Percentiles rank a stretch among this genome's conserved stretches.
Conservation (phyloP, 495 filamentous ascomycete genomes). For the Podospora appendiculata region DNA sequence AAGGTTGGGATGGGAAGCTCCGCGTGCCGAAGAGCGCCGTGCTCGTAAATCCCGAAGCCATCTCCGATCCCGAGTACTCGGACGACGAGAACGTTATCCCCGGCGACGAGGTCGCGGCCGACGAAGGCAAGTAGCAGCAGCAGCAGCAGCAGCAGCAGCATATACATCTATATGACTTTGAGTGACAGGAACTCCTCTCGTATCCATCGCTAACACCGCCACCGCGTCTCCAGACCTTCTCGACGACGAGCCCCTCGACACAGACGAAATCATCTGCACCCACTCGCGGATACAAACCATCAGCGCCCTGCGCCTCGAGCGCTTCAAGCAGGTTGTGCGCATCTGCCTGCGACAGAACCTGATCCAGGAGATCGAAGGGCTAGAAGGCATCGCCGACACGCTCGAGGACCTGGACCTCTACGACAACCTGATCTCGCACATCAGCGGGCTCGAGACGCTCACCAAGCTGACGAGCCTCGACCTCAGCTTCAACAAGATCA, state of each 20-base stretch:
- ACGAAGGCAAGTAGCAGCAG: conserved; percentile 55
- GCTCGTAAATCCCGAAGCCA: conserved; percentile 66
- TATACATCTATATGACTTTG: background rate
- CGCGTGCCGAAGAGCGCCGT: conserved; percentile 56
- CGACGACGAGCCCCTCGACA: conserved; percentile 42
- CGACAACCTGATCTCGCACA: conserved; percentile 90
- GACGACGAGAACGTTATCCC: conserved; percentile 69
- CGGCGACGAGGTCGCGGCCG: conserved; percentile 68
- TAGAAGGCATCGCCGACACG: conserved; percentile 53
- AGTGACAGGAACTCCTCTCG: background rate
- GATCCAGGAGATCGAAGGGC: conserved; percentile 68
- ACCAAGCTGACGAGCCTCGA: conserved; percentile 71
- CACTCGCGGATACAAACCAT: conserved; percentile 80
- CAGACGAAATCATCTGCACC: conserved; percentile 80
- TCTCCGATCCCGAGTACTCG: conserved; percentile 77
- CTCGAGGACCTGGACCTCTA: conserved; percentile 89
- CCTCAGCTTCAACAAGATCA: conserved; percentile 98
- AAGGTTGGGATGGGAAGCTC: conserved; percentile 92
- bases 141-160: background rate
- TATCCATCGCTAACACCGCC: background rate
- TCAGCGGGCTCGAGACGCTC: conserved; percentile 70
- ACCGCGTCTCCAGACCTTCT: conserved; percentile 43
- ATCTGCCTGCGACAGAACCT: conserved; percentile 92
- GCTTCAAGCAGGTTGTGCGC: conserved; percentile 71
- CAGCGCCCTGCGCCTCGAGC: conserved; percentile 65